Conservation (phyloP, 2,329 filamentous ascomycete genomes). For the Stemphylium beticola region DNA sequence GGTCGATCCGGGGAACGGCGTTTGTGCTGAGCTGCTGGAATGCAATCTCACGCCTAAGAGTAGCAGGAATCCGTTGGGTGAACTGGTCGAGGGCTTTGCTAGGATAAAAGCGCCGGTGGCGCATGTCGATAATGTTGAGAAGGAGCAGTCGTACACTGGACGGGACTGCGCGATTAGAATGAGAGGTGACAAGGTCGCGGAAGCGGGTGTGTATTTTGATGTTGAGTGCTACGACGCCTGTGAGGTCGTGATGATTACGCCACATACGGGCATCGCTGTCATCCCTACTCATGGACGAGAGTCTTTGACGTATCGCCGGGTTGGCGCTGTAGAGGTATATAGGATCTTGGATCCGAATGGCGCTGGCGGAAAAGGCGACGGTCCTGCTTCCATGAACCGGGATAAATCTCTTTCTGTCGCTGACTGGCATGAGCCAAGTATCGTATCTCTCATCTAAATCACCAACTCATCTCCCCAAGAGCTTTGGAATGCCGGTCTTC, state of each 20-base stretch:
- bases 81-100: slow-evolving; percentile 6
- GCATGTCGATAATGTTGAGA: not conserved
- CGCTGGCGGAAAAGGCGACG: too few species aligned
- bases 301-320: too few species aligned
- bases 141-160: not conserved
- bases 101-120: slow-evolving; percentile 4
- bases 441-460: too few species aligned
- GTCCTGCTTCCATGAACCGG: too few species aligned
- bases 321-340: too few species aligned
- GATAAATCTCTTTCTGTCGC: too few species aligned
- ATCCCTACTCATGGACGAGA: not conserved
- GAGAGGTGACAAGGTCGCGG: not conserved
- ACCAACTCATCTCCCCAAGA: too few species aligned
- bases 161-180: not conserved
- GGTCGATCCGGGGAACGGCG: not conserved
- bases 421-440: too few species aligned
- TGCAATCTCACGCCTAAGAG: slow-evolving; percentile 5
- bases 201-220: slow-evolving; percentile 8
- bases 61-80: slow-evolving; percentile 8
- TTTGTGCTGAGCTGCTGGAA: slow-evolving; percentile 1
- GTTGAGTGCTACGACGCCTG: not conserved
- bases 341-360: too few species aligned
- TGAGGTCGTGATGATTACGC: slow-evolving; percentile 10
- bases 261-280: slow-evolving; percentile 7
- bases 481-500: too few species aligned